Evolutionary conservation across 495 filamentous ascomycete species (phyloP).

Genomic region (Penicillium ucsense): DNA sequence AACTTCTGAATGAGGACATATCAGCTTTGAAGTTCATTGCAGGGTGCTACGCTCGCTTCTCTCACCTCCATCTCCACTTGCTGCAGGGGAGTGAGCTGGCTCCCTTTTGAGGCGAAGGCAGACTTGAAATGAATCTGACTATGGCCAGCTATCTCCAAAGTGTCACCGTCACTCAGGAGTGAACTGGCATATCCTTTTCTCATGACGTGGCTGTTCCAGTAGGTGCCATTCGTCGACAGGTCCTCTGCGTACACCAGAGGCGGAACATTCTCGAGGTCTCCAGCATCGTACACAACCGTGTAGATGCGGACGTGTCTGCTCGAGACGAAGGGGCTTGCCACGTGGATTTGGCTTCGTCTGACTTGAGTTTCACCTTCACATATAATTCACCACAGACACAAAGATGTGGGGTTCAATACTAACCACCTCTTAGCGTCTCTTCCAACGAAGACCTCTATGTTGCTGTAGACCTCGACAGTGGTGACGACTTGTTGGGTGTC

Average conservation of each 20-base stretch:
- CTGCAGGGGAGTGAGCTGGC: conserved; percentile 13
- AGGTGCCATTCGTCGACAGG: conserved; percentile 47
- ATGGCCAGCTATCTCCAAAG: conserved; percentile 22
- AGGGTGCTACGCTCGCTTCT: background rate
- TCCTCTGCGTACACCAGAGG: conserved; percentile 55
- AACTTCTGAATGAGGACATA: conserved; percentile 28
- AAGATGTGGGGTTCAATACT: no score
- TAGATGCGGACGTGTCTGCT: conserved; percentile 54
- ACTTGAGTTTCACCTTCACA: background rate
- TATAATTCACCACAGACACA: no score
- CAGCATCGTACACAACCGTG: conserved; percentile 42
- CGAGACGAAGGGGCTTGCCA: conserved; percentile 40
- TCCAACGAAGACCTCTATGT: conserved; percentile 29
- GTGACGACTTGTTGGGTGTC: conserved; percentile 1
- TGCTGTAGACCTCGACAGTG: conserved; percentile 15
- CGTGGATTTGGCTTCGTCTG: conserved; percentile 27
- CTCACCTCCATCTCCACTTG: conserved; percentile 22
- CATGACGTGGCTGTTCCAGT: conserved; percentile 40
- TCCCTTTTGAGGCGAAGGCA: background rate
- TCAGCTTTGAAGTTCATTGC: background rate
- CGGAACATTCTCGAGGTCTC: conserved; percentile 19
- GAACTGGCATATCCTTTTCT: conserved; percentile 23
- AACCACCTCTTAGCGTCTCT: conserved; percentile 17
- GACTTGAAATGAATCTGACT: conserved; percentile 16
- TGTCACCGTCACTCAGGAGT: conserved; percentile 47